These are phyloP conservation scores for Solanum pimpinellifolium DNA, from an alignment of 257 asterid genomes.

Conservation along the genomic window DNA sequence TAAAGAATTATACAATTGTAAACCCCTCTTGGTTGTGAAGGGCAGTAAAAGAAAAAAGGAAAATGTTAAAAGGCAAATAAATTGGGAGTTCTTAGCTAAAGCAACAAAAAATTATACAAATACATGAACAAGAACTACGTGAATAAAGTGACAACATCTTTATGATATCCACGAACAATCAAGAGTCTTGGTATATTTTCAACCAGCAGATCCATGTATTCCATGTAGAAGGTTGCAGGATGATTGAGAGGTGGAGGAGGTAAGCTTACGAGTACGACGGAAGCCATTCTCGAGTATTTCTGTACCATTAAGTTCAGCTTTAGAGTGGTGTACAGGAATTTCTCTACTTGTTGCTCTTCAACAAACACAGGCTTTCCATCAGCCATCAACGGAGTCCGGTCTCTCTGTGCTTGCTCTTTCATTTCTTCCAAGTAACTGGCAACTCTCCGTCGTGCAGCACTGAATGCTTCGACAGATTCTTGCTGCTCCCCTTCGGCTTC, in stretches of 20 bases:
- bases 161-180: conserved; percentile 86
- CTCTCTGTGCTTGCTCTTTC: conserved; percentile 52
- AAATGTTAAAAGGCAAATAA: neutral
- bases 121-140: conserved; percentile 31
- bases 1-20: neutral
- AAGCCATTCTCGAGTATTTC: conserved; percentile 88
- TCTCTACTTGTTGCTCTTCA: conserved; percentile 76
- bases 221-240: conserved; percentile 88
- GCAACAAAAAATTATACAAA: neutral
- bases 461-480: conserved; percentile 74
- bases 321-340: conserved; percentile 69
- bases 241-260: conserved; percentile 93
- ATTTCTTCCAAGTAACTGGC: conserved; percentile 34
- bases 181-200: conserved; percentile 92
- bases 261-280: conserved; percentile 86
- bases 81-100: neutral
- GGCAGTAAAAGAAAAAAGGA: neutral
- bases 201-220: conserved; percentile 90
- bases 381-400: conserved; percentile 49
- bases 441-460: conserved; percentile 56
- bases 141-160: conserved; percentile 92
- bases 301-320: conserved; percentile 79
- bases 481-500: conserved; percentile 62
- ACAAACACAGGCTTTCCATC: conserved; percentile 72
- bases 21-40: neutral